A percentile compares a stretch with the other conserved stretches of the same genome.
phyloP scores from a whole-genome alignment of 352 stramenopile genomes.

The Phytophthora niederhauseri region DNA sequence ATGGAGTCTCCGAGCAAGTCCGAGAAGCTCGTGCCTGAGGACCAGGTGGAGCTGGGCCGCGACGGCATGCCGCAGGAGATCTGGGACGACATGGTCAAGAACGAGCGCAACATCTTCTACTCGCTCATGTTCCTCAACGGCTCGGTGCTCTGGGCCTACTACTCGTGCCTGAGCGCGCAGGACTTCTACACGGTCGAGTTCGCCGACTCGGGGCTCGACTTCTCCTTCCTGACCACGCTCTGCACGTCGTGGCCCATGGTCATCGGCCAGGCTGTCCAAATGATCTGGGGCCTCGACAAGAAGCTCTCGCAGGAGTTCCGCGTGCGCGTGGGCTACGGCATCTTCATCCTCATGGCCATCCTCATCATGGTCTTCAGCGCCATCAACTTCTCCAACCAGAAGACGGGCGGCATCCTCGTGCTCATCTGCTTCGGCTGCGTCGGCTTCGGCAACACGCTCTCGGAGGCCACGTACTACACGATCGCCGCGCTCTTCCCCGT shows the following conservation, averaged over 20 bases:
- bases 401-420: constrained; percentile 47
- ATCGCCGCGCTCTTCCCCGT: constrained; percentile 62
- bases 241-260: constrained; percentile 55
- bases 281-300: constrained; percentile 55
- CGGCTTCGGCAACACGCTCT: constrained; percentile 53
- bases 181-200: constrained; percentile 57
- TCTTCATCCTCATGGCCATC: constrained; percentile 50
- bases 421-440: constrained; percentile 50
- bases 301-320: constrained; percentile 42
- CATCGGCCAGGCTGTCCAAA: constrained; percentile 46
- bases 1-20: constrained; percentile 36
- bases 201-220: constrained; percentile 46
- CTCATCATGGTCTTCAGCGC: constrained; percentile 61
- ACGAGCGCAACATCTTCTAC: constrained; percentile 53
- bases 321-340: constrained; percentile 44
- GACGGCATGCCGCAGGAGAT: constrained; percentile 56
- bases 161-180: constrained; percentile 65
- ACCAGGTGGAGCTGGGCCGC: constrained; percentile 22
- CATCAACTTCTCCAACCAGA: constrained; percentile 42
- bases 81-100: constrained; percentile 50
- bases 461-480: constrained; percentile 57
- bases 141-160: constrained; percentile 68
- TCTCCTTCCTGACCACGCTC: constrained; percentile 62
- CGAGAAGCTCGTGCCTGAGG: constrained; percentile 41
- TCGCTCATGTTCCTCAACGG: constrained; percentile 66